Percentiles rank a stretch among this genome's conserved stretches.
phyloP scores from a whole-genome alignment of 768 basidiomycete genomes.

The Vararia minispora region DNA sequence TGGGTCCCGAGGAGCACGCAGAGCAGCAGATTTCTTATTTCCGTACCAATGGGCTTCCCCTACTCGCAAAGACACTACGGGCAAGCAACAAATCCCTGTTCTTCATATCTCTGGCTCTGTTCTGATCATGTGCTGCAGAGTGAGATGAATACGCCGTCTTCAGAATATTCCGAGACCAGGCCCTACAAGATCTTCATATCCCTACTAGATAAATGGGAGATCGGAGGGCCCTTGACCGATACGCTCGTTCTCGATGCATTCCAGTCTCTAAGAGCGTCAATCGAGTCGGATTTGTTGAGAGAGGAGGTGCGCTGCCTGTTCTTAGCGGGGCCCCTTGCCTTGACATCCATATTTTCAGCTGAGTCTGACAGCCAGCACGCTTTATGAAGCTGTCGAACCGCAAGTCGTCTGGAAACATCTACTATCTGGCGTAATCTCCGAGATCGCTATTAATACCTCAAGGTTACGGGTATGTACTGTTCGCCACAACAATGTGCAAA shows the following conservation, averaged over 20 bases:
- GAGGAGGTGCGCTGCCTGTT: constrained; percentile 43
- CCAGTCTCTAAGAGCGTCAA: constrained; percentile 49
- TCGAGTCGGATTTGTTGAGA: constrained; percentile 34
- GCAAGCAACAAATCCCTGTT: constrained; percentile 27
- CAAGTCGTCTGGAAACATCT: constrained; percentile 78
- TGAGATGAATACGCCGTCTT: constrained; percentile 66
- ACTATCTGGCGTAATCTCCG: constrained; percentile 41
- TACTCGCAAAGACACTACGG: constrained; percentile 60
- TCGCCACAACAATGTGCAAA: too few species aligned
- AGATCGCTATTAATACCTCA: constrained; percentile 40
- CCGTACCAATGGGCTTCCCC: constrained; percentile 54
- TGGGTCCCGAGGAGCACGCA: constrained; percentile 71
- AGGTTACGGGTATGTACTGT: too few species aligned
- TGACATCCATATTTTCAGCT: constrained; percentile 30
- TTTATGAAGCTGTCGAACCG: constrained; percentile 92
- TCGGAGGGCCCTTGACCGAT: constrained; percentile 74
- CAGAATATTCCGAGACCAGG: constrained; percentile 65
- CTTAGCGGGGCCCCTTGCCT: background rate
- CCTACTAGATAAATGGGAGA: constrained; percentile 93
- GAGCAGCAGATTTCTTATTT: constrained; percentile 69
- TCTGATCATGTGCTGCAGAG: constrained; percentile 28
- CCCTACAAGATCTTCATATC: constrained; percentile 97
- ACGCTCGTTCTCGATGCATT: constrained; percentile 72
- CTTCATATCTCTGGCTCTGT: background rate
- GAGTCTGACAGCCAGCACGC: constrained; percentile 70